Base-by-base conservation (phyloP, 768 basidiomycete species). In the Ramaria sp. region DNA sequence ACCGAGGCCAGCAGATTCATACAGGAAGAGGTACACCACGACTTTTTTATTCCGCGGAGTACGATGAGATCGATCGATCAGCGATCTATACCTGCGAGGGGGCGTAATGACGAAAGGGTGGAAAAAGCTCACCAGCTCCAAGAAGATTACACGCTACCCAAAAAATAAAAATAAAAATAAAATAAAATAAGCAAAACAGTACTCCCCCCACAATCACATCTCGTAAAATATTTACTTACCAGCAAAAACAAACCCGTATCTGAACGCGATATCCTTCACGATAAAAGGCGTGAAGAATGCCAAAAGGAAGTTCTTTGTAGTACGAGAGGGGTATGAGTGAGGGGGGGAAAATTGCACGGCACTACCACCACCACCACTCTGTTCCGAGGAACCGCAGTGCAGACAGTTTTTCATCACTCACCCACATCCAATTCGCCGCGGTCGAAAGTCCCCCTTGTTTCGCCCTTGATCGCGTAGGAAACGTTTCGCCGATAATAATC, bases 211-310 rank as follows among this genome's bases (percentile, higher is more conserved):
- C 13, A 7, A 28, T 34, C 44, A 39, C 25, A 20, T 20, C 15
- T n/a, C 6, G 24, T 16, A 2, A n/a, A n/a, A n/a, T n/a, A n/a
- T n/a, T n/a, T 12, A 60, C 70, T 56, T 64, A 70, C 78, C 76
- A 12, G 82, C 83, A 63, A 88, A 87, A 37, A 87, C 72, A 64
- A 79, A 88, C 3, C 85, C 85, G 65, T 82, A 86, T 34, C 70
- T 66, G 67, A 77, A 87, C 8, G 64, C 47, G 61, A 86, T 86
- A 12, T 72, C 69, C 18, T 57, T 63, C 3, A 70, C 70, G 62
- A 87, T 86, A 66, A 85, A 83, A 0, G 85, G 83, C n/a, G 84
- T 86, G 70, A 85, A 85, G 75, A 86, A 87, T 0, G 81, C 83
- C 52, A 85, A 68, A 36, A 84, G 69, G 71, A 84, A 83, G 63